Percentiles rank a stretch among this genome's conserved stretches.
phyloP scores from a whole-genome alignment of 2,329 filamentous ascomycete genomes.

The Fusarium subtropicale region DNA sequence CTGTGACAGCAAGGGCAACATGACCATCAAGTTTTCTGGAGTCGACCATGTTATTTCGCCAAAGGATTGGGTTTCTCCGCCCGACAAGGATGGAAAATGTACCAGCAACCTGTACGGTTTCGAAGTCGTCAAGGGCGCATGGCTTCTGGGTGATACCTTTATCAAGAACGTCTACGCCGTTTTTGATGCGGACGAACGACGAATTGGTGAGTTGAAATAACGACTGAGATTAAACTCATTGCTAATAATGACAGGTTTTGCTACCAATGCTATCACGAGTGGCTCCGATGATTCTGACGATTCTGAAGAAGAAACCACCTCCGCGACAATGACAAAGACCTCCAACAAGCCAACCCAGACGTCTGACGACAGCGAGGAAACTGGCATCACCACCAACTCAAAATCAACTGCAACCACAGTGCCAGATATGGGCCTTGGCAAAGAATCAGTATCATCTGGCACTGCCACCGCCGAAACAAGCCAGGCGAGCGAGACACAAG shows the following conservation, averaged over 20 bases:
- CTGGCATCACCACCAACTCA: conserved; percentile 27
- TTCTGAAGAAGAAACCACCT: conserved; percentile 12
- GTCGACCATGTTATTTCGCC: conserved; percentile 73
- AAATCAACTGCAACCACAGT: conserved; percentile 27
- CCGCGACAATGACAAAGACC: conserved; percentile 23
- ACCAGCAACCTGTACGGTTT: conserved; percentile 81
- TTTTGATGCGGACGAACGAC: conserved; percentile 78
- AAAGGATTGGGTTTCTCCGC: conserved; percentile 75
- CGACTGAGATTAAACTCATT: neutral
- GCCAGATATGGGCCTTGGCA: conserved; percentile 42
- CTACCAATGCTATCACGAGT: conserved; percentile 31
- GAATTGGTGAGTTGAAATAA: conserved; percentile 65
- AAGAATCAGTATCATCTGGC: conserved; percentile 41
- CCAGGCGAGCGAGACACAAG: conserved; percentile 38
- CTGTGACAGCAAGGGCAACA: conserved; percentile 70
- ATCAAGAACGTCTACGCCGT: conserved; percentile 90
- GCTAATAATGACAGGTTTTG: conserved; percentile 42
- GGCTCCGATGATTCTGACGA: conserved; percentile 13
- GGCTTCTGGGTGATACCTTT: conserved; percentile 88
- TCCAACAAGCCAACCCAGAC: conserved; percentile 31
- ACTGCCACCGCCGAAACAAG: conserved; percentile 38
- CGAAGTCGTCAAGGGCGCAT: conserved; percentile 72
- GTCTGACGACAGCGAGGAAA: conserved; percentile 25
- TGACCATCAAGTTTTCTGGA: conserved; percentile 77
- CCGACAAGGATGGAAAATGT: conserved; percentile 61